Conservation (phyloP, 352 stramenopile species). For the Proteromonas lacertae region DNA sequence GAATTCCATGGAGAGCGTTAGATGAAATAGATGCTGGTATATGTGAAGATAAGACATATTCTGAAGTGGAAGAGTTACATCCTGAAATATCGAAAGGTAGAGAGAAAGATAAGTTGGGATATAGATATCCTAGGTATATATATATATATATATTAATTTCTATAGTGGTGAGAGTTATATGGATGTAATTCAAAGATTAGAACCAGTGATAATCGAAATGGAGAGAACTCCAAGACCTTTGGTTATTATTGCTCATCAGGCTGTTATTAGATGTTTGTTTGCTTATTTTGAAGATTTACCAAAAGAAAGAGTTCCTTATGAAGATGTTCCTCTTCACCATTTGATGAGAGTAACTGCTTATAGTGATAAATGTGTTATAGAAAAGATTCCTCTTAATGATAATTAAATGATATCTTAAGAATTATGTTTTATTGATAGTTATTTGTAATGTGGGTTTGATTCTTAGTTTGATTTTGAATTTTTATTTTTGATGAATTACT, state of each 20-base stretch:
- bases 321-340: too few species aligned
- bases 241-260: slow-evolving; percentile 20
- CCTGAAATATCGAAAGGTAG: slow-evolving; percentile 36
- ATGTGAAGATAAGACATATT: slow-evolving; percentile 60
- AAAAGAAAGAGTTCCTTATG: too few species aligned
- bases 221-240: slow-evolving; percentile 28
- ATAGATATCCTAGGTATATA: slow-evolving; percentile 18
- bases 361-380: too few species aligned
- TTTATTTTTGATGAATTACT: too few species aligned
- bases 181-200: slow-evolving; percentile 54
- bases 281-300: too few species aligned
- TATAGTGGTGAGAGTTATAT: slow-evolving; percentile 46
- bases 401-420: too few species aligned
- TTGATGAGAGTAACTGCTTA: too few species aligned
- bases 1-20: slow-evolving; percentile 49
- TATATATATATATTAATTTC: slow-evolving; percentile 34
- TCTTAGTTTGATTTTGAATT: too few species aligned
- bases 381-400: too few species aligned
- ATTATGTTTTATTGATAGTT: too few species aligned
- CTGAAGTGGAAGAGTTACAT: slow-evolving; percentile 43
- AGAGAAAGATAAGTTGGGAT: slow-evolving; percentile 16
- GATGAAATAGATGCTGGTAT: slow-evolving; percentile 58
- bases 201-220: slow-evolving; percentile 62
- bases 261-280: slow-evolving; percentile 43
- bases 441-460: too few species aligned